Base-by-base conservation (phyloP, 768 basidiomycete species). In the Pisolithus marmoratus region DNA sequence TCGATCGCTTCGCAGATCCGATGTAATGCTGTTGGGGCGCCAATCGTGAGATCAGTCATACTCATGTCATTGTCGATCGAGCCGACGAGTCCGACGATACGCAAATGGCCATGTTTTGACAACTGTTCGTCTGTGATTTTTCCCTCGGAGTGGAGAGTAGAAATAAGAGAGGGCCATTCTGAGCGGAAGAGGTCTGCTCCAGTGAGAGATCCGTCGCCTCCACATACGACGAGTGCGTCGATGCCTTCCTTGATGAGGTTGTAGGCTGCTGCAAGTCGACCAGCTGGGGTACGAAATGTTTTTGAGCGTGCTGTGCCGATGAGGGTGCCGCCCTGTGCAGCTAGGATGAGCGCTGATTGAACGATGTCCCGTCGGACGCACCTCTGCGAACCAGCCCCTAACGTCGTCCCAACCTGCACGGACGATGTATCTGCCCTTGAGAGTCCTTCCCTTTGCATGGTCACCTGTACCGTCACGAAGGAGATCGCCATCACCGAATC, bases 61-160 rank as follows among this genome's bases (percentile, higher is more conserved):
- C 90, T 88, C 94, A 99, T 97, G 66, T 98, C 96, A 63, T 99
- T 99, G 72, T 99, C 96, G 64, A 99, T 98, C 4, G 93, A 95
- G 34, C 96, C 96, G 54, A 98, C 96, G 38, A 99, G 83, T n/a
- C 96, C 96, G 55, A 95, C 95, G 59, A 99, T 96, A 68, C 82
- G 89, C 57, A 99, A 85, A 62, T 97, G 90, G 22, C 82, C 75
- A 61, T 94, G 86, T 14, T 73, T 72, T n/a, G 76, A 64, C 31
- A 78, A 76, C 62, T 96, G 88, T 34, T 81, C 83, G 24, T 82
- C 75, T 1, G 84, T 83, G 65, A 99, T 96, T 58, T 78, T 75
- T 81, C 92, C 83, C 64, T 83, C 71, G 11, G 78, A 64, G 44
- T 76, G 75, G 11, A 99, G 78, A 46, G 83, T 77, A 41, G 76